Base-by-base conservation (phyloP, 1,284 basidiomycete genomes). In the Cutaneotrichosporon cutaneum region DNA sequence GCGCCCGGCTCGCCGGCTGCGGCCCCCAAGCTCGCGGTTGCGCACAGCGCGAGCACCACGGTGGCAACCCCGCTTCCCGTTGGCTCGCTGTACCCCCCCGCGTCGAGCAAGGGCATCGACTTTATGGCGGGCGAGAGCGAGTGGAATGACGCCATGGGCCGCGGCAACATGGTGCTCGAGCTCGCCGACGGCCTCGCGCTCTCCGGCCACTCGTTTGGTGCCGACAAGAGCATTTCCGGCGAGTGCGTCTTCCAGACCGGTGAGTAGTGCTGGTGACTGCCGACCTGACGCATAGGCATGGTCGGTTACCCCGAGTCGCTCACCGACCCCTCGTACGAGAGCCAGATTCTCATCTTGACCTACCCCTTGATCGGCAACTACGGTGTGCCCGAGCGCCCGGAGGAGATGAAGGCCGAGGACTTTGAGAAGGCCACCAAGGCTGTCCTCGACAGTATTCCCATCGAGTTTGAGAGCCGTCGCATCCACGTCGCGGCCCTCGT, bases 221-320 rank as follows among this genome's bases (percentile, higher is more conserved):
- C 93, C 3, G 84, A 90, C 72, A 95, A 93, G 82, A 94, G 91
- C 78, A 84, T 97, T 56, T 86, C 94, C 22, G 96, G 96, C 72
- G 96, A 99, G 86, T 98, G 95, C 79, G 96, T 99, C 76, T 99
- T 99, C 83, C 95, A 98, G 83, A 99, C 96, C 59, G 95, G 95
- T 96, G 75, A 80, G 89, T 79, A 24, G 32, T 27, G 52, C 18
- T 42, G 39, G 39, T 42, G 39, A n/a, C 39, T 42, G 18, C 39
- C 16, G 18, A 6, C 11, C 50, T 52, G 50, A 52, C 48, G 10
- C 53, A 14, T 76, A 96, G 94, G 94, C 62, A 96, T 99, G 95
- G 94, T 99, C 65, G 96, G 96, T 52, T 99, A 99, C 81, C 94
- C 94, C 63, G 96, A 99, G 77, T 98, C 96, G 18, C 83, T 99